Evolutionary conservation across 2,329 filamentous ascomycete genomes (phyloP).

Genomic region (Fonsecaea pedrosoi): DNA sequence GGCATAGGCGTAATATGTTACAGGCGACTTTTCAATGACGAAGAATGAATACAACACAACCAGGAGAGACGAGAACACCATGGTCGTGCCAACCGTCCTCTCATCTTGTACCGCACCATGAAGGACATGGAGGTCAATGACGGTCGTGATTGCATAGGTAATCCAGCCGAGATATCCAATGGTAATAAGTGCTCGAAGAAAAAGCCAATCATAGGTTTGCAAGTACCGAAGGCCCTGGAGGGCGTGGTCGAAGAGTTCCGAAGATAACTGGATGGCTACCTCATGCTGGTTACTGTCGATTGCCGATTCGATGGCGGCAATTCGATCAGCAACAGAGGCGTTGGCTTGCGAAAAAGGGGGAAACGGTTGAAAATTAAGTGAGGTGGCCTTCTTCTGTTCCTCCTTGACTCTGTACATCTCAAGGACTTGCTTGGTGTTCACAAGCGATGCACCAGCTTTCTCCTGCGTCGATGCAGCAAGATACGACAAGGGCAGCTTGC

Average conservation of each 20-base stretch:
- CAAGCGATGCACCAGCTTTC: slow-evolving; percentile 83
- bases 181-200: slow-evolving; percentile 86
- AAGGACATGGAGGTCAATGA: slow-evolving; percentile 86
- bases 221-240: slow-evolving; percentile 88
- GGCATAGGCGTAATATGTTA: slow-evolving; percentile 87
- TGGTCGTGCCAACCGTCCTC: slow-evolving; percentile 64
- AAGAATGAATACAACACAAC: slow-evolving; percentile 79
- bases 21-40: slow-evolving; percentile 76
- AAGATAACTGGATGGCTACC: slow-evolving; percentile 79
- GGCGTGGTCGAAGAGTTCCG: slow-evolving; percentile 75
- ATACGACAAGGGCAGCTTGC: slow-evolving; percentile 85
- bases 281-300: slow-evolving; percentile 72
- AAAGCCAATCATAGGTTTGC: slow-evolving; percentile 98
- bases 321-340: slow-evolving; percentile 69
- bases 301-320: slow-evolving; percentile 70
- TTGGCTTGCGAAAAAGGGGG: slow-evolving; percentile 69
- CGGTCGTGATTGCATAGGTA: slow-evolving; percentile 84
- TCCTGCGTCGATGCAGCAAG: slow-evolving; percentile 73
- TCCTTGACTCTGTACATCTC: slow-evolving; percentile 98
- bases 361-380: slow-evolving; percentile 80
- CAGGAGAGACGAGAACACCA: slow-evolving; percentile 78
- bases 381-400: slow-evolving; percentile 74
- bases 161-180: slow-evolving; percentile 95
- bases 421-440: slow-evolving; percentile 84
- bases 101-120: slow-evolving; percentile 70